These are phyloP conservation scores for Agaricus blazei DNA, from an alignment of 768 basidiomycete genomes.

Conservation along the genomic window DNA sequence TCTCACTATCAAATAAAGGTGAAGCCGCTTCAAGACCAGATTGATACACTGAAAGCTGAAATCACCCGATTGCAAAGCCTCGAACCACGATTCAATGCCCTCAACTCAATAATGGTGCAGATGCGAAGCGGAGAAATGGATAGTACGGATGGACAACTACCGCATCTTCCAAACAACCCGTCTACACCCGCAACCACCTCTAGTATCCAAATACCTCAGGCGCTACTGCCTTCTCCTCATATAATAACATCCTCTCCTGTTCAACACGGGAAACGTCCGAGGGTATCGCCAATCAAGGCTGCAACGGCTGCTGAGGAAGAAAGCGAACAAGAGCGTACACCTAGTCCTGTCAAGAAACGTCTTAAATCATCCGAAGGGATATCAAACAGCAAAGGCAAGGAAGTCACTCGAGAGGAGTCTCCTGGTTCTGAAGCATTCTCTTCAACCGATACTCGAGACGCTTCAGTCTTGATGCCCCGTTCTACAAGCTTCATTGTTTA, in stretches of 20 bases:
- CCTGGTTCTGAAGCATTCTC: conserved; percentile 15
- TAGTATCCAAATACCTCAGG: conserved; percentile 1
- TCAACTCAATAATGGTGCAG: conserved; percentile 11
- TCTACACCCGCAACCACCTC: conserved; percentile 12
- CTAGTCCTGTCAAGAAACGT: conserved; percentile 50
- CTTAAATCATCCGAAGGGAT: conserved; percentile 25
- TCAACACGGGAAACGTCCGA: conserved; percentile 61
- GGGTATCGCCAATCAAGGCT: conserved; percentile 45
- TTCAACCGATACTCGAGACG: neutral
- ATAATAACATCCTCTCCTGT: conserved; percentile 32
- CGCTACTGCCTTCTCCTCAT: conserved; percentile 8
- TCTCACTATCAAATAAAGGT: conserved; percentile 11
- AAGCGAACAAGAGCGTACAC: conserved; percentile 31
- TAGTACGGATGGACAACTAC: conserved; percentile 1
- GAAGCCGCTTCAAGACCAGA: conserved; percentile 14
- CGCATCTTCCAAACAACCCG: conserved; percentile 8
- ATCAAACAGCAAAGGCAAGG: conserved; percentile 5
- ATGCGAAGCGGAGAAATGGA: neutral
- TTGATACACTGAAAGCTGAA: conserved; percentile 21
- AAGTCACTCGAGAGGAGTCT: conserved; percentile 6
- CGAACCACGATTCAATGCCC: conserved; percentile 19
- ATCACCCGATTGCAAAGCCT: conserved; percentile 15
- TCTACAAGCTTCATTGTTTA: conserved; percentile 45
- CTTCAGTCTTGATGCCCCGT: conserved; percentile 15
- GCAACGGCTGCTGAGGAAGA: conserved; percentile 37